Base-by-base conservation (phyloP, 2,329 filamentous ascomycete genomes). In the Pleomassaria siparia region DNA sequence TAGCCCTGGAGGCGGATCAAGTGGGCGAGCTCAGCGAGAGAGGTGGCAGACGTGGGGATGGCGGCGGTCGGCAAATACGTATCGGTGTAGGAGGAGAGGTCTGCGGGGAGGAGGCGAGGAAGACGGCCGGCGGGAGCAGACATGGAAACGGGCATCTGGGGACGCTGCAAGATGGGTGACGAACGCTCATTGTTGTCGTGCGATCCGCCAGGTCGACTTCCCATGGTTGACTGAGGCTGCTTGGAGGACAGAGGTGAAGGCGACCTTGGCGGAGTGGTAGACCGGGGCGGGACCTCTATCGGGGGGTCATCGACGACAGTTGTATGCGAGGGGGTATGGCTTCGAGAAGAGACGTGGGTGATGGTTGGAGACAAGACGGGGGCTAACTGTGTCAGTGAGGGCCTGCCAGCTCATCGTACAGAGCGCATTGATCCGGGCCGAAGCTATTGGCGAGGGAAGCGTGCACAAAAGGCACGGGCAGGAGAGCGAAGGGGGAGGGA, bases 1-100 rank as follows among this genome's bases (percentile, higher is more conserved):
- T 91, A 90, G 62, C 85, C 87, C 66, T 87, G 87, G 53, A 91
- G 76, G 51, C 87, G 84, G 55, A 90, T 86, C 60, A 91, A 73
- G 69, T 91, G 87, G 43, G 87, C 87, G 56, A 92, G 81, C 71
- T 91, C 87, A 62, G 88, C 84, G 51, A 92, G 76, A 12, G 85
- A 87, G 37, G 86, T 89, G 49, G 82, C 81, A 37, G 86, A 82
- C 43, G 77, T 78, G 51, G 72, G 67, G 36, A 74, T 64, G 37
- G 86, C 82, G 29, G 80, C 77, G 40, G 80, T 70, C 40, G 74
- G 76, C 46, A 86, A 69, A 55, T 80, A 78, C 12, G 80, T 72
- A 64, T 87, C 86, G 37, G 80, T 78, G 68, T 88, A 88, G 47
- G 84, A 76, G 33, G 85, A 86, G 35, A 82, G 73, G 65, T 89